Conservation (phyloP, 1,139 yeast genomes). For the Geotrichum reessii region DNA sequence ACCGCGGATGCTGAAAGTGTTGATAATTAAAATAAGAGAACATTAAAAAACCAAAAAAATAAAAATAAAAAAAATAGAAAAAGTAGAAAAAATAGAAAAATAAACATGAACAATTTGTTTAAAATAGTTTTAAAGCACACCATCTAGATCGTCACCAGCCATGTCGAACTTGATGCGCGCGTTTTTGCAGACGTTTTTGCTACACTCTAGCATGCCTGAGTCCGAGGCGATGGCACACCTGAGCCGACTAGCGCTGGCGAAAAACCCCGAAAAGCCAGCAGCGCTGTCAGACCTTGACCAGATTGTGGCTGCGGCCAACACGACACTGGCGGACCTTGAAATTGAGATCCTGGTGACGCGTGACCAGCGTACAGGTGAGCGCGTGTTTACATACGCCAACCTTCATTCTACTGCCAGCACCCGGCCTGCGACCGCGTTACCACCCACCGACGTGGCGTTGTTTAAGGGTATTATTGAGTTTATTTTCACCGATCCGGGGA, state of each 20-base stretch:
- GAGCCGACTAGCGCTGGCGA: background rate
- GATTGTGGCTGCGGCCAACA: background rate
- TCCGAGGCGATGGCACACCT: background rate
- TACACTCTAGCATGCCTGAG: background rate
- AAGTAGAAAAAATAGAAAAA: background rate
- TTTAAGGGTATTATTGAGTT: slow-evolving; percentile 2
- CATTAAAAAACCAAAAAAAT: no score
- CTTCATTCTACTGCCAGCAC: slow-evolving; percentile 7
- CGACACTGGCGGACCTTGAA: slow-evolving; percentile 11
- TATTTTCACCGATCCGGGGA: background rate
- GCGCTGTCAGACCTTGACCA: background rate
- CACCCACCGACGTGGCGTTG: slow-evolving; percentile 3
- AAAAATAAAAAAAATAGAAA: background rate
- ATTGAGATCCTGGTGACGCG: slow-evolving; percentile 9
- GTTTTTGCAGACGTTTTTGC: background rate
- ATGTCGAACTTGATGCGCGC: slow-evolving; percentile 1
- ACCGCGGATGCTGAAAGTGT: background rate
- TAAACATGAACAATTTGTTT: background rate
- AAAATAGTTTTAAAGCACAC: no score
- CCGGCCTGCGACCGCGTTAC: slow-evolving; percentile 6
- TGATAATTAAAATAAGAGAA: no score
- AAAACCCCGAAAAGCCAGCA: background rate
- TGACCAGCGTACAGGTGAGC: slow-evolving; percentile 11
- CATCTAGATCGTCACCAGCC: background rate
- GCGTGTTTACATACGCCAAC: slow-evolving; percentile 11